These are phyloP conservation scores for Boletus bicolor DNA, from an alignment of 768 basidiomycete genomes.

Conservation along the genomic window DNA sequence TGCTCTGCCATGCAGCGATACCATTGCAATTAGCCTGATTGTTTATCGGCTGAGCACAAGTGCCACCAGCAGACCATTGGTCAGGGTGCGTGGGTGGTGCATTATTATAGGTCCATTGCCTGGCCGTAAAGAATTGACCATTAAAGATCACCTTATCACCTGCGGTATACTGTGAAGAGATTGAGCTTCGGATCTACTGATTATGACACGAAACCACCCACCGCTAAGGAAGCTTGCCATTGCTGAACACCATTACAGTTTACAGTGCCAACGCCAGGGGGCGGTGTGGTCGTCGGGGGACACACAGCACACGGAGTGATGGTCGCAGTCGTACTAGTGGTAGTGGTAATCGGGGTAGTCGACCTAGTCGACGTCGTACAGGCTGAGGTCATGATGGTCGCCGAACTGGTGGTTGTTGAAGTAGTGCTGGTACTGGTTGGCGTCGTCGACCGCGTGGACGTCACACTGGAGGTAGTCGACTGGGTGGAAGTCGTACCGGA, in stretches of 20 bases:
- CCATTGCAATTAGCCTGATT: slow-evolving; percentile 25
- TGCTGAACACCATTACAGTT: slow-evolving; percentile 17
- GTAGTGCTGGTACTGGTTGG: neutral
- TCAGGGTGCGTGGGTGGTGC: slow-evolving; percentile 12
- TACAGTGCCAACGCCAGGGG: neutral
- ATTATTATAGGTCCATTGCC: slow-evolving; percentile 27
- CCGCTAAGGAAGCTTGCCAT: slow-evolving; percentile 27
- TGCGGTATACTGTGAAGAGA: slow-evolving; percentile 18
- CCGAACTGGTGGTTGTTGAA: neutral
- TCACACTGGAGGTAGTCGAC: neutral
- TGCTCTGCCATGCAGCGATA: slow-evolving; percentile 17
- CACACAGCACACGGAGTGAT: too few species aligned
- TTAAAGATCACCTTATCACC: slow-evolving; percentile 24
- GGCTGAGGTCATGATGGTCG: neutral
- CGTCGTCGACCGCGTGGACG: neutral
- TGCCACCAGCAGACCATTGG: slow-evolving; percentile 13
- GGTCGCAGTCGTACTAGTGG: too few species aligned
- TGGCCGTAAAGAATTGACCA: slow-evolving; percentile 21
- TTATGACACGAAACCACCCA: neutral
- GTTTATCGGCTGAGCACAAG: slow-evolving; percentile 19
- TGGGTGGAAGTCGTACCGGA: neutral
- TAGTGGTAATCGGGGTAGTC: too few species aligned
- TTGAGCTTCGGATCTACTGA: neutral
- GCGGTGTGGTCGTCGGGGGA: neutral
- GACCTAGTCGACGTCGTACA: too few species aligned